Evolutionary conservation across 2,329 filamentous ascomycete species (phyloP).

Genomic region (Cladosporium sp.): DNA sequence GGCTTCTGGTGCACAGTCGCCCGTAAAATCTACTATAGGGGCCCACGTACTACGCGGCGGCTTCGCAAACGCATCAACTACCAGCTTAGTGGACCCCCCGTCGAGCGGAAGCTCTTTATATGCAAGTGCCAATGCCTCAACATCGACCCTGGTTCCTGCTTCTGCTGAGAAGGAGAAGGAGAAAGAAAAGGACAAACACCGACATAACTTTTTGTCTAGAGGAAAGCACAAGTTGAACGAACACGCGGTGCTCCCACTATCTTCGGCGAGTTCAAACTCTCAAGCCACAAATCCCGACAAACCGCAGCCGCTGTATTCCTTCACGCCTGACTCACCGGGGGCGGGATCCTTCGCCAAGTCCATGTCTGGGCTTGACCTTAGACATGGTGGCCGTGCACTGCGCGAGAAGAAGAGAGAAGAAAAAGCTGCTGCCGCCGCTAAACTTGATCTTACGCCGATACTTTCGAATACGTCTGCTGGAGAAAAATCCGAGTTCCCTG

Average conservation of each 20-base stretch:
- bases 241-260: conserved; percentile 66
- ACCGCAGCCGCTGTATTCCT: conserved; percentile 75
- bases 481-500: conserved; percentile 25
- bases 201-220: conserved; percentile 75
- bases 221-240: conserved; percentile 78
- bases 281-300: conserved; percentile 72
- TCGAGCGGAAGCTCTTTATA: conserved; percentile 65
- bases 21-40: conserved; percentile 40
- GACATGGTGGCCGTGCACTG: conserved; percentile 73
- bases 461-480: conserved; percentile 33
- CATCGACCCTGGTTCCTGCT: conserved; percentile 73
- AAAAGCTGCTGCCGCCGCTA: conserved; percentile 45
- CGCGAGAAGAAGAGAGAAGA: conserved; percentile 69
- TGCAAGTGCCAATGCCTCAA: conserved; percentile 72
- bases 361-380: conserved; percentile 75
- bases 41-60: conserved; percentile 66
- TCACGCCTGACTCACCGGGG: conserved; percentile 72
- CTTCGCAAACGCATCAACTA: conserved; percentile 67
- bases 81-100: conserved; percentile 63
- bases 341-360: conserved; percentile 75
- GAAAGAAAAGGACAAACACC: conserved; percentile 71
- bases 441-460: conserved; percentile 33
- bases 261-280: conserved; percentile 75
- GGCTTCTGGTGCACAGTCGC: conserved; percentile 69
- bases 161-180: conserved; percentile 58